Evolutionary conservation across 23 red algal genomes (phyloP), one percentile per base, ranked within the genome.

Genomic region (Gracilaria gracilis): DNA sequence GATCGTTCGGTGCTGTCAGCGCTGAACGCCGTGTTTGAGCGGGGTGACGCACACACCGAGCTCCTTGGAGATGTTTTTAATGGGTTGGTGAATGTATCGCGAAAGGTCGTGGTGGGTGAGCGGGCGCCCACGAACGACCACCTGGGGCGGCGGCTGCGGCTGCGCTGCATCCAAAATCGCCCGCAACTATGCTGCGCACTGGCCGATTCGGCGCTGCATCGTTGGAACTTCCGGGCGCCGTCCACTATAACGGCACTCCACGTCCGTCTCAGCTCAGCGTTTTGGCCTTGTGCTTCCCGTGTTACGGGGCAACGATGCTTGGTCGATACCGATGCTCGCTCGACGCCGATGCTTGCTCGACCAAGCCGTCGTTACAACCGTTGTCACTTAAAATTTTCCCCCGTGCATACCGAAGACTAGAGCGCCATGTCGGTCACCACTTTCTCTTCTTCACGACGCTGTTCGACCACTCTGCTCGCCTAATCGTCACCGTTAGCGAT

Each of bases 41-140:
- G 91, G 89, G 53, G 95, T 97, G 47, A 97, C 95, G 84, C 95
- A 97, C 2, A 91, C 87, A 31, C 91, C 85, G 11, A 97, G 86
- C 72, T 87, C 55, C 39, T 87, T 85, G 19, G 95, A 84, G 79
- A 90, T 90, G 64, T 57, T 73, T 27, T 88, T 91, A 57, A 97
- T 97, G 13, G 95, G 95, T 9, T 93, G 73, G 44, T 93, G 89
- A 61, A 97, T 93, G 62, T 29, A 81, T 55, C 87, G 87, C 19
- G 87, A 81, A 14, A 91, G 78, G 16, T 91, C 87, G 9, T 91
- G 57, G 42, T 91, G 82, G 2, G 87, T 62, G 28, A 91, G 73
- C 23, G 47, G 9, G 51, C 85, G 85, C 21, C 85, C 85, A 19
- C 85, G 66, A 13, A 49, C 15, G 27, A 5, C 38, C 46, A 15